Evolutionary conservation across 2,329 filamentous ascomycete genomes (phyloP).

Genomic region (Capronia epimyces): DNA sequence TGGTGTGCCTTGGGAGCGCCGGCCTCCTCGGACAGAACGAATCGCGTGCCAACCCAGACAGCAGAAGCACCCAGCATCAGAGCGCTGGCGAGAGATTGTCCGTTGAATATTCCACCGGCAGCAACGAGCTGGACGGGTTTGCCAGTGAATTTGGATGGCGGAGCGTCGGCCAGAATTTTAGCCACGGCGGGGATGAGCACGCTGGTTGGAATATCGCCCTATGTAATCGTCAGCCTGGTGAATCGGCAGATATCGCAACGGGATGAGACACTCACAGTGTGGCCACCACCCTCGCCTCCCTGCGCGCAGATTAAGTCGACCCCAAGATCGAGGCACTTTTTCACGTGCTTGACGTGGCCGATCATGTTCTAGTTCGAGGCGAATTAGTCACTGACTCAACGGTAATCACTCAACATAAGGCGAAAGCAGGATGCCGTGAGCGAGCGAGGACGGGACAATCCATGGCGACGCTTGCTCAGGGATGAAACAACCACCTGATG

Average conservation of each 20-base stretch:
- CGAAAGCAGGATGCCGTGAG: background rate
- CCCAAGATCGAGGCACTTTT: constrained; percentile 88
- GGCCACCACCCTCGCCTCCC: constrained; percentile 93
- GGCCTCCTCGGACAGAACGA: constrained; percentile 89
- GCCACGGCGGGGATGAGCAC: constrained; percentile 90
- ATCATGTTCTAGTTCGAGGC: constrained; percentile 87
- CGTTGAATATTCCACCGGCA: constrained; percentile 90
- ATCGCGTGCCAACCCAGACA: constrained; percentile 96
- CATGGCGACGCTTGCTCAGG: background rate
- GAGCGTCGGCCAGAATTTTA: constrained; percentile 67
- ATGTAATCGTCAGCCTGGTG: background rate
- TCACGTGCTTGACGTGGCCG: constrained; percentile 97
- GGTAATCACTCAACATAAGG: background rate
- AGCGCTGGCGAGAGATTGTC: constrained; percentile 79
- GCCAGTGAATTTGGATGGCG: constrained; percentile 78
- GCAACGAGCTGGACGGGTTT: constrained; percentile 85
- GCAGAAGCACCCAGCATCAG: constrained; percentile 87
- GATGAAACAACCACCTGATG: background rate
- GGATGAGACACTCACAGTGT: constrained; percentile 46
- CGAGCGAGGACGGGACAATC: background rate
- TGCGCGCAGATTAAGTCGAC: constrained; percentile 97
- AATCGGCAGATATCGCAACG: constrained; percentile 34
- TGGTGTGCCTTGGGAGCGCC: constrained; percentile 91
- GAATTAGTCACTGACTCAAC: background rate
- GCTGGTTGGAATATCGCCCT: constrained; percentile 81